A percentile compares a stretch with the other conserved stretches of the same genome.
phyloP scores from a whole-genome alignment of 257 asterid species.

The Verbena officinalis region DNA sequence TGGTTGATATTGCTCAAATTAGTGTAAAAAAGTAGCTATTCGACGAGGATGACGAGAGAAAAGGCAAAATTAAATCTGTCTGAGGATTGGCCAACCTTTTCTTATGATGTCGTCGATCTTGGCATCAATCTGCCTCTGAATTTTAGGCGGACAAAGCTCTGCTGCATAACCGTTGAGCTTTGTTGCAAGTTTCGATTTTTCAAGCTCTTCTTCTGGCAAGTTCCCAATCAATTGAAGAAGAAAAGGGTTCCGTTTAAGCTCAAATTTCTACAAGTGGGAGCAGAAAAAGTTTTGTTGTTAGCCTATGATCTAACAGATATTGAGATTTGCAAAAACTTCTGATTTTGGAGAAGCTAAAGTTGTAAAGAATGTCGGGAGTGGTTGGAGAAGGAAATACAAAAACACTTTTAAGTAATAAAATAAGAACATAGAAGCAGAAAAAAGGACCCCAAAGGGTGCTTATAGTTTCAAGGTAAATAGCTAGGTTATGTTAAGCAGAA shows the following conservation, averaged over 20 bases:
- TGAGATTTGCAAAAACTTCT: no score
- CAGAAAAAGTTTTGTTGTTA: conserved; percentile 22
- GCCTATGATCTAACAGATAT: conserved; percentile 19
- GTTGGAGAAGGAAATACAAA: no score
- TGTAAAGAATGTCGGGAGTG: no score
- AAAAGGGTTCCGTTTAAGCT: conserved; percentile 85
- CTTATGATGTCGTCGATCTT: conserved; percentile 68
- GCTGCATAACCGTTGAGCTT: conserved; percentile 92
- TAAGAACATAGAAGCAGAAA: neutral
- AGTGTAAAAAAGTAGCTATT: conserved; percentile 11
- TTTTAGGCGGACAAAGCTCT: conserved; percentile 80
- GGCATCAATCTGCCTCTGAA: conserved; percentile 72
- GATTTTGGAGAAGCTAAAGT: conserved; percentile 3
- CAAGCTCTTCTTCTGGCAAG: conserved; percentile 85
- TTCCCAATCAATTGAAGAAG: conserved; percentile 92
- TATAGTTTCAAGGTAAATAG: neutral
- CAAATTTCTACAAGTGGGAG: conserved; percentile 70
- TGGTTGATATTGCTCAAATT: conserved; percentile 21
- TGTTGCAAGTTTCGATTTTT: conserved; percentile 76
- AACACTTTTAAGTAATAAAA: no score
- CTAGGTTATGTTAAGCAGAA: neutral
- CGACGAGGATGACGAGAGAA: conserved; percentile 19
- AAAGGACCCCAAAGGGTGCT: no score
- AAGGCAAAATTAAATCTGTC: conserved; percentile 51
- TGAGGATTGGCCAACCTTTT: conserved; percentile 95